Evolutionary conservation across 176 grass and related monocot genomes (phyloP).

Genomic region (Phoenix roebelenii): DNA sequence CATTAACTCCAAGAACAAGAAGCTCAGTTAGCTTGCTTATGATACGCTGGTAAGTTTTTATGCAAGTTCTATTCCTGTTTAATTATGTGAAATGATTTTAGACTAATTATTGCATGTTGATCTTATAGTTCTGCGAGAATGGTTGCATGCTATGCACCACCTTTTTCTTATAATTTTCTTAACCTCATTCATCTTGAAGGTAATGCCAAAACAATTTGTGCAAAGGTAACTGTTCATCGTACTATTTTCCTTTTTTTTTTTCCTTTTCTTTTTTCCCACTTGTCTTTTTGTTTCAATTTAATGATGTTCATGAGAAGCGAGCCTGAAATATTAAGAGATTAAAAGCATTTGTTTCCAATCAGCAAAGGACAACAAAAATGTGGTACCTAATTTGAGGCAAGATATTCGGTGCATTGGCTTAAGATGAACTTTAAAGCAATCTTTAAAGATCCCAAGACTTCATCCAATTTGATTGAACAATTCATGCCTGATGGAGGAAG

Average conservation of each 20-base stretch:
- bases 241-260: not conserved
- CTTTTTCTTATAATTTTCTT: constrained; percentile 96
- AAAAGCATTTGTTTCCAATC: too few relatives aligned
- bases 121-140: constrained; percentile 56
- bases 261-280: constrained; percentile 1
- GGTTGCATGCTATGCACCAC: constrained; percentile 96
- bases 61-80: too few relatives aligned
- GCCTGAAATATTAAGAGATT: too few relatives aligned
- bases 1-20: constrained; percentile 79
- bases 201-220: constrained; percentile 84
- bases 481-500: too few relatives aligned
- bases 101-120: not conserved
- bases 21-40: constrained; percentile 96
- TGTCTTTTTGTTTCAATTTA: not conserved
- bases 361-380: too few relatives aligned
- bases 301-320: too few relatives aligned
- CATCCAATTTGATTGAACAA: too few relatives aligned
- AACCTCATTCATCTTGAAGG: constrained; percentile 90
- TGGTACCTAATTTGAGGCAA: too few relatives aligned
- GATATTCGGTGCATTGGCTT: too few relatives aligned
- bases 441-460: too few relatives aligned
- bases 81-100: too few relatives aligned
- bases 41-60: constrained; percentile 89
- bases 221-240: constrained; percentile 43
- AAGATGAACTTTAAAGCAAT: too few relatives aligned